Base-by-base conservation (phyloP, 2,329 filamentous ascomycete species). In the Epichloe sp. region DNA sequence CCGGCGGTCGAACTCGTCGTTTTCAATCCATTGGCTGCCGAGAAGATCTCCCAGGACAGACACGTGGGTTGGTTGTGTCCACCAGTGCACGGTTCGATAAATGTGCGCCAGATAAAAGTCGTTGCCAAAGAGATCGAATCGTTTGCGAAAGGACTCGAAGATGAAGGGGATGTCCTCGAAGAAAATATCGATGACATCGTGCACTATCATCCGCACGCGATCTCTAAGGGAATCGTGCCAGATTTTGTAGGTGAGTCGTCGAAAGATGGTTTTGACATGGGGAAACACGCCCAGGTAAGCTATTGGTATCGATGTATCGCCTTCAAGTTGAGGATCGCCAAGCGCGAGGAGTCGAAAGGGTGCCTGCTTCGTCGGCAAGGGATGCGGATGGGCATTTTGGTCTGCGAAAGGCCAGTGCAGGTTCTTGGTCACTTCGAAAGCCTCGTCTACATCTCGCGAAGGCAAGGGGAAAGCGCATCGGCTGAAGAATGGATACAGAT, bases 71-170 rank as follows among this genome's bases (percentile, higher is more conserved):
- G 93, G 93, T 15, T 74, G 71, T 0, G 85, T 79, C 84, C 86
- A 94, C 88, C 89, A 95, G 57, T 79, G 77, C 47, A 95, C 68
- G 0, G 82, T 86, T 15, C 88, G 79, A 68, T 94, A 96, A 53
- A 96, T 89, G 65, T 98, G 93, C 19, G 86, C 88, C 35, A 98
- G 78, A 67, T 97, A 98, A 62, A 82, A 87, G 68, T 98, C 93
- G 67, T 98, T 98, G 4, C 93, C 93, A 61, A 89, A 79, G 2
- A 96, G 78, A 66, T 98, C 93, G 58, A 98, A 66, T 17, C 79
- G 77, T 70, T 98, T 98, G 56, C 87, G 79, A 48, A 77, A 71
- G 1, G 82, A 83, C 57, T 82, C 74, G 47, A 90, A 58, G 17
- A 82, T 74, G 57, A 79, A 77, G 6, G 81, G 82, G 2, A 89